These are phyloP conservation scores for Haberlea rhodopensis DNA, from an alignment of 257 asterid species.

Conservation along the genomic window DNA sequence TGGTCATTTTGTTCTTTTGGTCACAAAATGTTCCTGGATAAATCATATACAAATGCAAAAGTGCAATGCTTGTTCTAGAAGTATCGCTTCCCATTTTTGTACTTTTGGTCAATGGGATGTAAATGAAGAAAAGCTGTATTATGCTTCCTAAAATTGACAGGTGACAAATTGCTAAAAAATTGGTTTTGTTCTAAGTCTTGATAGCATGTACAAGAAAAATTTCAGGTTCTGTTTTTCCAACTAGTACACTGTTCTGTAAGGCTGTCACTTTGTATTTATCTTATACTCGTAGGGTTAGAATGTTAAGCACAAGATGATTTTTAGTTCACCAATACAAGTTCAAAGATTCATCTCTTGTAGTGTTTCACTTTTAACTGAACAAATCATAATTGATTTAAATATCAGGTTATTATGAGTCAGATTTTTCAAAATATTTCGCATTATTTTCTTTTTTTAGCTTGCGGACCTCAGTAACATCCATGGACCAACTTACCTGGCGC, in stretches of 20 bases:
- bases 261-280: background rate
- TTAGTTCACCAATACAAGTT: background rate
- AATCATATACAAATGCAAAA: background rate
- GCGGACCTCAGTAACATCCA: conserved; percentile 59
- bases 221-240: background rate
- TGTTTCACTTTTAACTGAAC: background rate
- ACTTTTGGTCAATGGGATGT: background rate
- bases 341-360: conserved; percentile 5
- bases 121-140: background rate
- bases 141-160: background rate
- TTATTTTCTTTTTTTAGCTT: conserved; percentile 44
- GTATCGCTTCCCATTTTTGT: background rate
- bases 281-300: background rate
- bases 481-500: conserved; percentile 52
- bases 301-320: background rate
- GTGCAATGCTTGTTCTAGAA: background rate
- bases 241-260: background rate
- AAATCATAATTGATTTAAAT: background rate
- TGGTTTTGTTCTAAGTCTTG: background rate
- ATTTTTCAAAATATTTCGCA: conserved; percentile 2
- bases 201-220: conserved; percentile 3
- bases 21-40: background rate
- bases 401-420: background rate
- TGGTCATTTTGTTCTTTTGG: background rate
- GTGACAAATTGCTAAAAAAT: background rate